phyloP scores from a whole-genome alignment of 108 stramenopile genomes.

The Skeletonema potamos region DNA sequence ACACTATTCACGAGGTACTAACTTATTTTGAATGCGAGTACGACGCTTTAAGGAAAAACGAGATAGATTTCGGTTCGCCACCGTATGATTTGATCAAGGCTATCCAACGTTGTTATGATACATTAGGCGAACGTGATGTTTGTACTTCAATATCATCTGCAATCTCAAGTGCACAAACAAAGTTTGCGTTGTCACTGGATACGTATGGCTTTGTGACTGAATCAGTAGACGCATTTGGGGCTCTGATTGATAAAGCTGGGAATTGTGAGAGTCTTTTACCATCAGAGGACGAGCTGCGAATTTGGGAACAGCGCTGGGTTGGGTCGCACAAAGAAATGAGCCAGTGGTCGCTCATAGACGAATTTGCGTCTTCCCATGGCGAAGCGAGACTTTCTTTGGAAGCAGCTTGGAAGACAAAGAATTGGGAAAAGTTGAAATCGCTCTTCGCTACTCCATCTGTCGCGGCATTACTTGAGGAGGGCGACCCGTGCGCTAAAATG shows the following conservation, averaged over 20 bases:
- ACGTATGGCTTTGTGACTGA: slow-evolving; percentile 69
- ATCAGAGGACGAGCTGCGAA: slow-evolving; percentile 71
- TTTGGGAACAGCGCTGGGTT: slow-evolving; percentile 93
- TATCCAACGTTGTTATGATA: slow-evolving; percentile 57
- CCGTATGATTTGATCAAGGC: slow-evolving; percentile 23
- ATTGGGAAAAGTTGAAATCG: slow-evolving; percentile 80
- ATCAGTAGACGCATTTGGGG: slow-evolving; percentile 62
- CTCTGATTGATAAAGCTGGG: slow-evolving; percentile 51
- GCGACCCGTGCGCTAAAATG: slow-evolving; percentile 70
- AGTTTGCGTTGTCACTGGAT: slow-evolving; percentile 69
- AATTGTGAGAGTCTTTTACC: slow-evolving; percentile 24
- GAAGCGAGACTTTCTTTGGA: slow-evolving; percentile 80
- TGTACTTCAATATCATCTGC: slow-evolving; percentile 46
- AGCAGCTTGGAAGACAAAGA: slow-evolving; percentile 84
- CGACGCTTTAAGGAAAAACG: slow-evolving; percentile 26
- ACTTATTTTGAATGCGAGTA: slow-evolving; percentile 58
- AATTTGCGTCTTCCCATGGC: slow-evolving; percentile 65
- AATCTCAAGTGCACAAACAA: slow-evolving; percentile 49
- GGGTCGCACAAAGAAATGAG: slow-evolving; percentile 84
- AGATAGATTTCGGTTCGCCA: slow-evolving; percentile 3
- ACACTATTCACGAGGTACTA: slow-evolving; percentile 71
- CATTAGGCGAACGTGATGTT: slow-evolving; percentile 62
- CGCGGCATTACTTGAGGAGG: slow-evolving; percentile 61
- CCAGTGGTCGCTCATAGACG: slow-evolving; percentile 82
- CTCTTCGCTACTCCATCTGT: slow-evolving; percentile 55